Conservation (phyloP, 1,139 yeast species). For the Candida sojae region DNA sequence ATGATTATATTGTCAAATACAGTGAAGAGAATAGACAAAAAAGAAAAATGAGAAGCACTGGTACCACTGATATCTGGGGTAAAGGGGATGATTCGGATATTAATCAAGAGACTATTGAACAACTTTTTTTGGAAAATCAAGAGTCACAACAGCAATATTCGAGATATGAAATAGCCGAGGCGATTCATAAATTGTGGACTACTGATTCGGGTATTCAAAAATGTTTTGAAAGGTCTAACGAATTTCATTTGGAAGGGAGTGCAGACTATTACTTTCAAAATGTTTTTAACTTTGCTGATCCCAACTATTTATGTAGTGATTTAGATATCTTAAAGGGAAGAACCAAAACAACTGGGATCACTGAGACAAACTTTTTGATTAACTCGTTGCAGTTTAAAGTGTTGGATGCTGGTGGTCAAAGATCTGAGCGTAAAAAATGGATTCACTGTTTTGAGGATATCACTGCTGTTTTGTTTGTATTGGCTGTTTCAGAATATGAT, state of each 20-base stretch:
- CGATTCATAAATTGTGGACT: constrained; percentile 68
- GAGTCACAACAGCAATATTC: constrained; percentile 13
- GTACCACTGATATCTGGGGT: constrained; percentile 45
- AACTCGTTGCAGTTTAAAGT: constrained; percentile 70
- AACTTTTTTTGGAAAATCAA: constrained; percentile 9
- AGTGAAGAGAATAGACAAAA: constrained; percentile 54
- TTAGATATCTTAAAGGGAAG: constrained; percentile 87
- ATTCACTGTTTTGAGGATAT: constrained; percentile 93
- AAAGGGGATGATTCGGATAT: constrained; percentile 17
- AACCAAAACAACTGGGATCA: constrained; percentile 93
- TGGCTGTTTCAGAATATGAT: constrained; percentile 91
- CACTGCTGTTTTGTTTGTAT: constrained; percentile 86
- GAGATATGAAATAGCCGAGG: constrained; percentile 58
- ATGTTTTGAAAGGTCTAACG: constrained; percentile 65
- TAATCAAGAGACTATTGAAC: constrained; percentile 17
- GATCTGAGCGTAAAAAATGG: constrained; percentile 94
- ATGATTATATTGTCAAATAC: constrained; percentile 65
- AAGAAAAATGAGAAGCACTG: constrained; percentile 57
- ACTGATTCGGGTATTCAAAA: constrained; percentile 65
- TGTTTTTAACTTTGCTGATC: constrained; percentile 61
- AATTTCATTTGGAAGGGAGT: constrained; percentile 81
- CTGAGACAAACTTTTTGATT: constrained; percentile 79
- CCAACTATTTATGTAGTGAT: constrained; percentile 70
- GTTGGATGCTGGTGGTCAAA: constrained; percentile 96
- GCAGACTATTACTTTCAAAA: constrained; percentile 78